Evolutionary conservation across 345 rosid species (phyloP), one percentile per base, ranked within the genome.

Genomic region (Aquilaria sinensis): DNA sequence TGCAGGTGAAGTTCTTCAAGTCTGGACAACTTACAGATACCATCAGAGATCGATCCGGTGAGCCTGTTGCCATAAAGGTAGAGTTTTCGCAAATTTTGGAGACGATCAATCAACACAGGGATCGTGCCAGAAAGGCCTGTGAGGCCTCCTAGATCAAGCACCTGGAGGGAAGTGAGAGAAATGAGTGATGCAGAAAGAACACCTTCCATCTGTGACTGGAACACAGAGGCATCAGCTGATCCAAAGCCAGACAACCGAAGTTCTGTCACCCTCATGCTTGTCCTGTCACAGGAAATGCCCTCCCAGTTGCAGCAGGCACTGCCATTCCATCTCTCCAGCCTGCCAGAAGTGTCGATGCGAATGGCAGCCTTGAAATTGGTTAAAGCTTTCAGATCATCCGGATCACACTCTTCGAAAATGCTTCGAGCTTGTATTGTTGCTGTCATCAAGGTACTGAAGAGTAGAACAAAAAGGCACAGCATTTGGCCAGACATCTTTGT

Each of bases 101-200:
- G 81, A 55, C 58, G 62, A 31, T 86, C 81, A 11, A 84, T 81
- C 12, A n/a, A 63, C 12, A 74, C 67, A 2, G 89, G 84, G 15
- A 84, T 75, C 29, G 3, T 67, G 48, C 86, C 89, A 3, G 76
- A 43, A 9, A 81, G 75, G 47, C 71, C 73, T 7, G 70, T 54
- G 5, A 84, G 80, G 56, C 80, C 83, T 41, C 89, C 86, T 31
- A 83, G 83, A 72, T 83, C 81, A 37, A 84, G 70, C 31, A 84
- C 81, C 60, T 77, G 43, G 31, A 84, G 83, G 29, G 68, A 79
- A 53, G 70, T 67, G 61, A 79, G 66, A 52, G 69, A 60, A 48
- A 75, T 62, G 64, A 81, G 47, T 10, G 81, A 79, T 45, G 84
- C 77, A 52, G 84, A 79, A 51, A 84, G 56, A 63, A 4, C 31